Base-by-base conservation (phyloP, 306 rosid genomes). In the Fragaria vesca region DNA sequence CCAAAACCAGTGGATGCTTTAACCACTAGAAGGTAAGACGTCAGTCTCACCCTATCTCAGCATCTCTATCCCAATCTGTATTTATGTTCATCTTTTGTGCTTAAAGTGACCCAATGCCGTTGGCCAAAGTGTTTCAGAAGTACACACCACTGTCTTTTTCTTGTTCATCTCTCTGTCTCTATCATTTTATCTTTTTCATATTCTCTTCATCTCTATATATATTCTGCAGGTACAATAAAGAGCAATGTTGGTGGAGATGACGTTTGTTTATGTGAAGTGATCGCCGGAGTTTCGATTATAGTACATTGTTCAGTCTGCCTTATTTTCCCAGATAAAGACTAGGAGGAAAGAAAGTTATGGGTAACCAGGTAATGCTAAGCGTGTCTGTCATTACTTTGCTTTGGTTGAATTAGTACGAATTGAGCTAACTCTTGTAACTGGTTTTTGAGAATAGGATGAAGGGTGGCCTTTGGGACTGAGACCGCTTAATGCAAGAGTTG, bases 401-500 rank as follows among this genome's bases (percentile, higher is more conserved):
- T 67, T 40, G 32, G 13, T 40, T 38, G 28, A 11, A 67, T 11
- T 36, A 15, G 12, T 32, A 62, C 43, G 2, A 6, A 63, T 43
- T 63, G 6, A 66, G 16, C 46, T 18, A 20, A 66, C 8, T 42
- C 60, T 71, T 55, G 13, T 55, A 52, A 21, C 28, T 61, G 36
- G 45, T 51, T 40, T 70, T 79, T 51, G 72, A 69, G 60, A 79
- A 87, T 73, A 93, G 95, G 90, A 93, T 52, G 92, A 88, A 75
- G 96, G 97, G 42, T 93, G 98, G 98, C 98, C 98, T 67, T 68
- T 93, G 73, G 96, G 98, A 60, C 80, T 91, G 83, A 81, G 96
- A 81, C 80, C 87, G 55, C 88, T 93, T 67, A 90, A 88, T 74
- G 85, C 89, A 8, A 88, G 93, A 79, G 81, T 90, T 80, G 89